Evolutionary conservation across 1,139 yeast genomes (phyloP).

Genomic region (Protomyces arabidopsidicola): DNA sequence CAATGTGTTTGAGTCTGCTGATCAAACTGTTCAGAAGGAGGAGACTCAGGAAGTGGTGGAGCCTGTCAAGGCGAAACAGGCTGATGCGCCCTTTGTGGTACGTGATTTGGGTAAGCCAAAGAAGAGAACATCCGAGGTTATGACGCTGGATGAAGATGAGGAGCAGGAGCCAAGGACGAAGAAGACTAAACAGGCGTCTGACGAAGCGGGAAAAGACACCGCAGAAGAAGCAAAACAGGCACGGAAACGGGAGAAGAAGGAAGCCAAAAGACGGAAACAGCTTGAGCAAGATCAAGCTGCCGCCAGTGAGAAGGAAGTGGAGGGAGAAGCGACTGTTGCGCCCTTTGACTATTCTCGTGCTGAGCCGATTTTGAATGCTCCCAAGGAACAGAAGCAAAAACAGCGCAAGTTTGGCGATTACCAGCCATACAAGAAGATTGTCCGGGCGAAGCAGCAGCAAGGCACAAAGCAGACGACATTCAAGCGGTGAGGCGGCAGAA

Average conservation of each 20-base stretch:
- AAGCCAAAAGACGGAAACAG: not conserved
- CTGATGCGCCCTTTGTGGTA: constrained; percentile 7
- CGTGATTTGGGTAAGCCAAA: constrained; percentile 9
- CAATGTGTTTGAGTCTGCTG: constrained; percentile 1
- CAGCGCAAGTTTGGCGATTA: constrained; percentile 22
- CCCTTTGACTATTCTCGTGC: constrained; percentile 26
- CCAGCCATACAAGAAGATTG: constrained; percentile 10
- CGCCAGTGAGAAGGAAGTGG: not conserved
- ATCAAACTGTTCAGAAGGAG: not conserved
- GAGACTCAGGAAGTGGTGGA: not conserved
- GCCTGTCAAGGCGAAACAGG: not conserved
- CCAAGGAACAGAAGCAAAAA: constrained; percentile 16
- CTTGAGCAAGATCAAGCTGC: not conserved
- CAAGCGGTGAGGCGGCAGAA: constrained; percentile 2
- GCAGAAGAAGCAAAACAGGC: not conserved
- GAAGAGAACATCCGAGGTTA: constrained; percentile 19
- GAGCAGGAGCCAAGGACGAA: not conserved
- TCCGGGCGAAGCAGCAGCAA: constrained; percentile 23
- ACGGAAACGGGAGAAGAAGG: not conserved
- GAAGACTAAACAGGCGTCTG: constrained; percentile 5
- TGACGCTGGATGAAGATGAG: not conserved
- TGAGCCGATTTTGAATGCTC: constrained; percentile 2
- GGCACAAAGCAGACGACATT: constrained; percentile 25
- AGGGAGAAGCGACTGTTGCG: not conserved
- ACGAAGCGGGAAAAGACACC: not conserved